Percentiles rank a stretch among this genome's conserved stretches.
phyloP scores from a whole-genome alignment of 306 rosid species.

The Luffa acutangula region DNA sequence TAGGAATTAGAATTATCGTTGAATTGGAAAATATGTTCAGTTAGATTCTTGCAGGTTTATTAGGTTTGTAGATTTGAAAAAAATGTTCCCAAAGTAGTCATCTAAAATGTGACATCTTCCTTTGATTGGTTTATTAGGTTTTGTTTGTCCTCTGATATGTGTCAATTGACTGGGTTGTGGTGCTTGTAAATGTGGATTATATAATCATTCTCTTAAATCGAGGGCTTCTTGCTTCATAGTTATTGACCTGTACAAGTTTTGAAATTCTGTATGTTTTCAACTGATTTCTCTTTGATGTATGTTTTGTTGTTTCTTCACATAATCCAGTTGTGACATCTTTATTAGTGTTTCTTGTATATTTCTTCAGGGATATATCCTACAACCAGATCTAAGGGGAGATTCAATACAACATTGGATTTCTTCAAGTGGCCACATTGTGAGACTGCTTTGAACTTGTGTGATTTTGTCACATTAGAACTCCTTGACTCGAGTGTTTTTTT shows the following conservation, averaged over 20 bases:
- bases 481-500: no score
- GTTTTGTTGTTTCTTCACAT: neutral
- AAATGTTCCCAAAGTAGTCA: neutral
- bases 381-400: constrained; percentile 72
- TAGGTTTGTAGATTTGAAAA: neutral
- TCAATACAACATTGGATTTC: constrained; percentile 81
- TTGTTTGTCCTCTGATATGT: constrained; percentile 68
- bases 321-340: neutral
- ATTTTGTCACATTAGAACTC: neutral
- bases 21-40: neutral
- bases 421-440: constrained; percentile 94
- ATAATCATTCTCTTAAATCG: no score
- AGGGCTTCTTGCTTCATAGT: neutral
- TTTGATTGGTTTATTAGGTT: neutral
- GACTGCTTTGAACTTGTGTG: constrained; percentile 7
- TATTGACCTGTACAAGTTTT: constrained; percentile 68
- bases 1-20: neutral
- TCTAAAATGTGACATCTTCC: neutral
- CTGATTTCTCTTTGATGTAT: neutral
- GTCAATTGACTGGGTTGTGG: constrained; percentile 84
- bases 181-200: constrained; percentile 59
- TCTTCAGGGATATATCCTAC: constrained; percentile 75
- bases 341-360: neutral
- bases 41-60: neutral
- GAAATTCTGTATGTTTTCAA: constrained; percentile 51